Evolutionary conservation across 2,329 filamentous ascomycete species (phyloP).

Genomic region (Arthroderma sp.): DNA sequence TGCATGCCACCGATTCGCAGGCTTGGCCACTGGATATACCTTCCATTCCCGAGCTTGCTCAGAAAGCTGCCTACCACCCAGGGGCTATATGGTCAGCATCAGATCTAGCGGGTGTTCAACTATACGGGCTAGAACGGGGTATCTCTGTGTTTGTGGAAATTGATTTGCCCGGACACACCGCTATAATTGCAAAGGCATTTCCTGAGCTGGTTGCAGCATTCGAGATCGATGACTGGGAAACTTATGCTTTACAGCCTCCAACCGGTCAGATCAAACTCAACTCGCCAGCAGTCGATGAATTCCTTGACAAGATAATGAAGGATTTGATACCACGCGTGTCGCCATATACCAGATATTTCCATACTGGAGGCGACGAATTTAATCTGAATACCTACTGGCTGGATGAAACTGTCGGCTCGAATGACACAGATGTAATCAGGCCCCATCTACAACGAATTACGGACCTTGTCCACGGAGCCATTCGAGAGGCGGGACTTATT

Average conservation of each 20-base stretch:
- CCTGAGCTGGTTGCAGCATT: slow-evolving; percentile 59
- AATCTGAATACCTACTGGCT: slow-evolving; percentile 62
- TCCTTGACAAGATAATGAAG: slow-evolving; percentile 58
- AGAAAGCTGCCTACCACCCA: slow-evolving; percentile 58
- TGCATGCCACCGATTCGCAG: slow-evolving; percentile 36
- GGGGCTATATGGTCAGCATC: slow-evolving; percentile 53
- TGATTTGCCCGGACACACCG: slow-evolving; percentile 69
- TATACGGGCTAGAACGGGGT: slow-evolving; percentile 55
- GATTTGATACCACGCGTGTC: slow-evolving; percentile 61
- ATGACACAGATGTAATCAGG: slow-evolving; percentile 49
- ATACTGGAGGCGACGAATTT: slow-evolving; percentile 79
- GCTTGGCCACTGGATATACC: slow-evolving; percentile 57
- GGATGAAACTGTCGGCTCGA: slow-evolving; percentile 59
- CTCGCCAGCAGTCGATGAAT: slow-evolving; percentile 52
- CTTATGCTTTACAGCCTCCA: slow-evolving; percentile 42
- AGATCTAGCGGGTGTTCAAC: slow-evolving; percentile 54
- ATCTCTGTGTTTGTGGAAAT: slow-evolving; percentile 63
- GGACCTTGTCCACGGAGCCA: slow-evolving; percentile 50
- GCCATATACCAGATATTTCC: slow-evolving; percentile 62
- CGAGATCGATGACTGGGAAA: slow-evolving; percentile 40
- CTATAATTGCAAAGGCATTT: slow-evolving; percentile 50
- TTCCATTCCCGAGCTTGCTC: slow-evolving; percentile 53
- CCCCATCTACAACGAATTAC: slow-evolving; percentile 70
- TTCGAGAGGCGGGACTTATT: slow-evolving; percentile 50
- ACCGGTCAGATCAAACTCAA: slow-evolving; percentile 62